Base-by-base conservation (phyloP, 1,139 yeast genomes). In the Geotrichum carabidarum region DNA sequence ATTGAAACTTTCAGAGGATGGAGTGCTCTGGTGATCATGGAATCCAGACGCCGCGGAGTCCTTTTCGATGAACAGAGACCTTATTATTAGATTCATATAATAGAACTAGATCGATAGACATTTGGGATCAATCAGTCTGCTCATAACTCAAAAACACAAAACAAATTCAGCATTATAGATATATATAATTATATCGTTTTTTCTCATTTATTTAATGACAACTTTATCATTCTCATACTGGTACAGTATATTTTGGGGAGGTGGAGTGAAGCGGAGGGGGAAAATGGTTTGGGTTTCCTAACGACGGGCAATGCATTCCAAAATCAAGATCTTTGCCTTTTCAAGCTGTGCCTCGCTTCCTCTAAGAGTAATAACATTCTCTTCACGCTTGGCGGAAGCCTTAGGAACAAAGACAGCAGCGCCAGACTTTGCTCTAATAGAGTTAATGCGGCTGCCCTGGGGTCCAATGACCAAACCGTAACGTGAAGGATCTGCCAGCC, bases 401-500 rank as follows among this genome's bases (percentile, higher is more conserved):
- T 81, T 80, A 60, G 95, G 95, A 55, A 86, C 81, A 53, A 77
- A 76, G 61, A 87, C 79, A 59, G 80, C 77, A 51, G 86, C 76
- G 44, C 79, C 81, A 18, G 85, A 73, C 59, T 77, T 74, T 44
- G 74, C 74, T 71, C 95, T 82, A 57, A 88, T 78, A 60, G 74
- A 74, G 64, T 79, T 82, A 64, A 88, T 77, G 61, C 79, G 82
- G 37, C 83, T 71, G 48, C 96, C 96, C 63, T 81, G 84, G 22
- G 89, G 83, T 6, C 96, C 96, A 62, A 89, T 79, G 50, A 88
- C 76, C 68, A 78, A 79, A 57, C 86, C 78, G 64, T 79, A 79
- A 50, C 69, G 68, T 37, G 69, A 65, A n/a, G 78, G 67, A 50
- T 76, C 73, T 34, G 79, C 71, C 38, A 76, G 66, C 77, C 80